phyloP scores from a whole-genome alignment of 1,284 basidiomycete species.

The Marasmius fiardii region DNA sequence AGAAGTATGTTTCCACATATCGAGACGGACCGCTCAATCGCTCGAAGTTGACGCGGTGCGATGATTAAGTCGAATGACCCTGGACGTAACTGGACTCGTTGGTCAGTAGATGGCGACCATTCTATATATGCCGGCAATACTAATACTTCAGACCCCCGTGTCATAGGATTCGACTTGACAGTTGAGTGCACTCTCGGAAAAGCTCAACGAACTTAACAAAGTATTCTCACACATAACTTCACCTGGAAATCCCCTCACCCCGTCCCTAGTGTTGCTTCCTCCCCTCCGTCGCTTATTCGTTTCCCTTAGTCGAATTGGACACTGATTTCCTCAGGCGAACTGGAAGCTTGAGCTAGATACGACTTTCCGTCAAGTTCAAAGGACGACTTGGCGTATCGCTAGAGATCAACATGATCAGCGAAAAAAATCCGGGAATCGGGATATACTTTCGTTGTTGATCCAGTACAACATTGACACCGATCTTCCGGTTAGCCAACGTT shows the following conservation, averaged over 20 bases:
- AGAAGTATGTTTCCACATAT: conserved; percentile 11
- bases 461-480: conserved; percentile 43
- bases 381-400: conserved; percentile 29
- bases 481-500: conserved; percentile 19
- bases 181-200: conserved; percentile 36
- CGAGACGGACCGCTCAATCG: conserved; percentile 5
- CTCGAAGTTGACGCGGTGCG: conserved; percentile 34
- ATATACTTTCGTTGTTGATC: conserved; percentile 30
- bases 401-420: conserved; percentile 20
- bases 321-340: neutral
- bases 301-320: neutral
- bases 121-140: neutral
- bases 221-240: conserved; percentile 31
- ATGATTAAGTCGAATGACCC: conserved; percentile 41
- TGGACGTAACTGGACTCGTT: conserved; percentile 51
- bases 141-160: neutral
- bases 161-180: conserved; percentile 51
- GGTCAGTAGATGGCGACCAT: conserved; percentile 26
- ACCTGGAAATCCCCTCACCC: neutral
- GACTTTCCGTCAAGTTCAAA: neutral
- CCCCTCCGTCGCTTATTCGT: neutral
- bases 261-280: conserved; percentile 21
- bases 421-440: conserved; percentile 22
- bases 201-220: conserved; percentile 34
- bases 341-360: conserved; percentile 3